phyloP scores from a whole-genome alignment of 257 asterid species.

The Phtheirospermum japonicum region DNA sequence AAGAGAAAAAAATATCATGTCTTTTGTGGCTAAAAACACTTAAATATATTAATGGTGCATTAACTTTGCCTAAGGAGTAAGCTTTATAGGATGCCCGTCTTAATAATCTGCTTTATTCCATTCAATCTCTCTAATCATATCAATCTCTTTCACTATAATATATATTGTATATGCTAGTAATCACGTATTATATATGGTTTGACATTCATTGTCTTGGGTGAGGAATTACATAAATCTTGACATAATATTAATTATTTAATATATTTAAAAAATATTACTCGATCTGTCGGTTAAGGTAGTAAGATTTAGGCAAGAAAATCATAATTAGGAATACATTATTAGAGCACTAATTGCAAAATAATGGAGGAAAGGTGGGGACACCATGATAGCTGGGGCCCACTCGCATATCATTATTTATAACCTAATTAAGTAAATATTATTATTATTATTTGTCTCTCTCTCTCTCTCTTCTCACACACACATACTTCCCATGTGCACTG shows the following conservation, averaged over 20 bases:
- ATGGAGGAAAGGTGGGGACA: constrained; percentile 37
- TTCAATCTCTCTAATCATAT: constrained; percentile 8
- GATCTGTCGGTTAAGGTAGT: constrained; percentile 1
- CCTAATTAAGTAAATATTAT: constrained; percentile 17
- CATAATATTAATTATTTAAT: no score
- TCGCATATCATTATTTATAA: constrained; percentile 4
- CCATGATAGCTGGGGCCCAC: constrained; percentile 27
- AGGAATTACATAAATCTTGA: no score
- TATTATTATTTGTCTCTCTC: constrained; percentile 13
- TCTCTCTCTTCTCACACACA: constrained; percentile 30
- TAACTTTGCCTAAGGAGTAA: not conserved
- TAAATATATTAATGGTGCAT: constrained; percentile 7
- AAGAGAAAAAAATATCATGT: not conserved
- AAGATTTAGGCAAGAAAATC: not conserved
- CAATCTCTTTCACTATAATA: no score
- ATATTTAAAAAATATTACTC: not conserved
- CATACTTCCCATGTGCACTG: constrained; percentile 65
- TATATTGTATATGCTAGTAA: no score
- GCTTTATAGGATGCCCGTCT: constrained; percentile 21
- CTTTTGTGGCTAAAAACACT: not conserved
- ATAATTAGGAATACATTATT: constrained; percentile 8
- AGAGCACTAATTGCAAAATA: constrained; percentile 31
- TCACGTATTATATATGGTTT: no score
- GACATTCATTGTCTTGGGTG: no score
- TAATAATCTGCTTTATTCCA: not conserved